Conservation (phyloP, 148 eudicot species). For the Euryodendron excelsum region DNA sequence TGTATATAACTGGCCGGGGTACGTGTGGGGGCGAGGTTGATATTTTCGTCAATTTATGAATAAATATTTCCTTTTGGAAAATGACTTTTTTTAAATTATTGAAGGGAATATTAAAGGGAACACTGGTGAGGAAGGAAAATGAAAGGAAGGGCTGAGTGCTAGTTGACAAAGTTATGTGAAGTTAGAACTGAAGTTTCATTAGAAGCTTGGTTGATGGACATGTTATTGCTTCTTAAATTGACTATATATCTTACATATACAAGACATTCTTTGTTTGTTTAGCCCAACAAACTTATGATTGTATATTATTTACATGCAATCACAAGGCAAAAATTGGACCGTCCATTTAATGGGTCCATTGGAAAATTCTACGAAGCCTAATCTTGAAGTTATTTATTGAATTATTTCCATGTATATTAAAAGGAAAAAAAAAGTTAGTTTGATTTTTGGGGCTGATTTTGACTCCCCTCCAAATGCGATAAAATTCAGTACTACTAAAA, state of each 20-base stretch:
- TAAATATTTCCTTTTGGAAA: background rate
- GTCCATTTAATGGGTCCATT: background rate
- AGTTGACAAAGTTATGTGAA: background rate
- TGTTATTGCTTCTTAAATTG: background rate
- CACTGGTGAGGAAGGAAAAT: background rate
- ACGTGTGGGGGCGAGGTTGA: too few species aligned
- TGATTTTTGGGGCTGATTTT: background rate
- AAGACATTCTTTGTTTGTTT: too few species aligned
- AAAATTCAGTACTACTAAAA: too few species aligned
- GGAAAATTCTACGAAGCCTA: background rate
- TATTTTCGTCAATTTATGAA: background rate
- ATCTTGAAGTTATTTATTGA: background rate
- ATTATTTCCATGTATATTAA: background rate
- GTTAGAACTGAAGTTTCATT: background rate
- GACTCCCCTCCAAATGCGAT: background rate
- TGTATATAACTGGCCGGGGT: background rate
- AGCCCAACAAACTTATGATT: background rate
- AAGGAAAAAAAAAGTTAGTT: background rate
- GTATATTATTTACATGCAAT: background rate
- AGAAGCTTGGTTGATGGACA: background rate
- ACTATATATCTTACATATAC: background rate
- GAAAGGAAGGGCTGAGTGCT: background rate
- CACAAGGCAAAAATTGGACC: background rate
- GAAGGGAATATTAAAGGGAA: background rate
- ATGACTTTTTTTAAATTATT: background rate